These are phyloP conservation scores for Pestalotiopsis sp. DNA, from an alignment of 2,329 filamentous ascomycete genomes.

Conservation along the genomic window DNA sequence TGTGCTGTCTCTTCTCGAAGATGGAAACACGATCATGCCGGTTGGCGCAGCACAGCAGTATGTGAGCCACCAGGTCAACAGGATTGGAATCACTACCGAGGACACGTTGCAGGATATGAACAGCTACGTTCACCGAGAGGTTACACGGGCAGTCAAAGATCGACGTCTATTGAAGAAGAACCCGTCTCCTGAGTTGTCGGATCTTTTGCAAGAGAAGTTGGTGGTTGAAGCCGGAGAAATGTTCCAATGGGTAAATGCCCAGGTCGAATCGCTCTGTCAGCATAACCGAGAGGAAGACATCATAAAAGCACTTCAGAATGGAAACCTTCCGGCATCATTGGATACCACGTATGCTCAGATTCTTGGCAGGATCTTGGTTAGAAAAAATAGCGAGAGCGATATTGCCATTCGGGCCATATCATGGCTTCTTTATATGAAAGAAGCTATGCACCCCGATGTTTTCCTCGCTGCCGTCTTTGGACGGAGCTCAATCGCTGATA, in stretches of 20 bases:
- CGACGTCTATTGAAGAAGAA: not conserved
- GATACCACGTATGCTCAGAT: not conserved
- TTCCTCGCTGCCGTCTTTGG: not conserved
- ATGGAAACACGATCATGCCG: too few relatives aligned
- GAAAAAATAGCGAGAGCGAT: not conserved
- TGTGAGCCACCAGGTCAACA: too few relatives aligned
- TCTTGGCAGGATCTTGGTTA: not conserved
- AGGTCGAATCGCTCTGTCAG: not conserved
- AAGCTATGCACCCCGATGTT: not conserved
- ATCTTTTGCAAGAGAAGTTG: not conserved
- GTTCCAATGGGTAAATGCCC: not conserved
- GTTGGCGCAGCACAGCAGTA: too few relatives aligned
- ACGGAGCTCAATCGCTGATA: too few relatives aligned
- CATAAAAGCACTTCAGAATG: not conserved
- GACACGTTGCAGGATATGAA: not conserved
- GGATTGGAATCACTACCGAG: not conserved
- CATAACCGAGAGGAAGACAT: not conserved
- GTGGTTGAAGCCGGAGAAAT: not conserved
- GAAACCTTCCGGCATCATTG: not conserved
- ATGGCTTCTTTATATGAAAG: not conserved
- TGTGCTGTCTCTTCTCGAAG: not conserved
- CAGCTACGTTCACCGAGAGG: too few relatives aligned
- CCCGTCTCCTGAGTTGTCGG: not conserved
- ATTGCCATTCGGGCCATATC: not conserved
- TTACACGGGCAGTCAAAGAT: too few relatives aligned